These are phyloP conservation scores for Trichoderma sp. DNA, from an alignment of 2,329 filamentous ascomycete genomes.

Conservation along the genomic window DNA sequence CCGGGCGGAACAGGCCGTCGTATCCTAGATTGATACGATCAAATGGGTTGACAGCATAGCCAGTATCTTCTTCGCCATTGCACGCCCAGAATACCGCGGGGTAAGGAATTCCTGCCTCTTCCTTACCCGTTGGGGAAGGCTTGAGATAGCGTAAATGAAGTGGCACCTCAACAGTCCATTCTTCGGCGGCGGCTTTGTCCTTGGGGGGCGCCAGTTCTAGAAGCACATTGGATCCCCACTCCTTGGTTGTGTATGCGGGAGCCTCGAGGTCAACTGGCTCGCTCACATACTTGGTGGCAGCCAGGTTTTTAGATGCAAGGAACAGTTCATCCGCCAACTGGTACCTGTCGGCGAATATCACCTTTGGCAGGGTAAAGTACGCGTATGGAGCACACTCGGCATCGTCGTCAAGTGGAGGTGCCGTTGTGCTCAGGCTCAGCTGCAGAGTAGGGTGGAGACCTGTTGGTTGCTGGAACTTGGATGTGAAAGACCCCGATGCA, in stretches of 20 bases:
- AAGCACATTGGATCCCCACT: conserved; percentile 78
- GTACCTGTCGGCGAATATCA: conserved; percentile 83
- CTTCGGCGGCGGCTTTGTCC: conserved; percentile 31
- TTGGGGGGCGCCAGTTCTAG: conserved; percentile 65
- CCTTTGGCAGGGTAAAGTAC: conserved; percentile 77
- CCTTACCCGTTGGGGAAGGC: conserved; percentile 55
- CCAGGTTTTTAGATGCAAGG: conserved; percentile 74
- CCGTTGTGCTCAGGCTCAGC: conserved; percentile 56
- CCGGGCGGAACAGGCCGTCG: conserved; percentile 71
- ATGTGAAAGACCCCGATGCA: conserved; percentile 54
- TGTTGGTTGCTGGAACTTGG: conserved; percentile 64
- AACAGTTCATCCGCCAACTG: conserved; percentile 76
- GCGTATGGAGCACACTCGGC: conserved; percentile 67
- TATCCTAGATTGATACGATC: conserved; percentile 82
- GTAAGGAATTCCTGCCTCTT: conserved; percentile 64
- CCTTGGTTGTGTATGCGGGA: conserved; percentile 70
- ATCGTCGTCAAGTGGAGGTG: conserved; percentile 40
- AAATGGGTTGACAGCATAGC: conserved; percentile 77
- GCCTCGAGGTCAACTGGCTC: conserved; percentile 87
- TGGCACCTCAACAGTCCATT: conserved; percentile 69
- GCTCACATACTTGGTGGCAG: conserved; percentile 62
- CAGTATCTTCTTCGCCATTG: conserved; percentile 58
- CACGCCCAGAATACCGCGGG: conserved; percentile 92
- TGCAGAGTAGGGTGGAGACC: conserved; percentile 82
- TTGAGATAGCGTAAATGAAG: conserved; percentile 81